These are phyloP conservation scores for Cucurbita maxima DNA, from an alignment of 306 rosid genomes.

Conservation along the genomic window DNA sequence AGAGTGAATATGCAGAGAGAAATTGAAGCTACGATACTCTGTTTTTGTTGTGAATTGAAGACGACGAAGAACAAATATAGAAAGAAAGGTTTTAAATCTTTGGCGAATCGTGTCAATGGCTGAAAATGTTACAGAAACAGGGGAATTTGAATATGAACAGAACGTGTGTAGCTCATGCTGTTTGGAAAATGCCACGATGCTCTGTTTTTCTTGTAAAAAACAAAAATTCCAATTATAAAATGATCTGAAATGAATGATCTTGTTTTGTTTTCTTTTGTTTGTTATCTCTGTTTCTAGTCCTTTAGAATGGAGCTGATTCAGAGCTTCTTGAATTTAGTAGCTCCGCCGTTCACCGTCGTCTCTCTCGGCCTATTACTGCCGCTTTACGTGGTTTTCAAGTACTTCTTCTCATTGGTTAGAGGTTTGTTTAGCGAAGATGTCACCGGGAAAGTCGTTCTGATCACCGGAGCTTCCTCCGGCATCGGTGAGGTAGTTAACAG, in stretches of 20 bases:
- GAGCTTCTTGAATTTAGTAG: conserved; percentile 31
- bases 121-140: no score
- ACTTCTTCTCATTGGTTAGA: conserved; percentile 17
- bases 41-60: conserved; percentile 10
- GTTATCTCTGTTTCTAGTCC: neutral
- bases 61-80: neutral
- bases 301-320: conserved; percentile 24
- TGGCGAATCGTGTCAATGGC: no score
- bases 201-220: no score
- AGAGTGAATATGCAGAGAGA: conserved; percentile 50
- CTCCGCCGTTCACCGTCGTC: conserved; percentile 48
- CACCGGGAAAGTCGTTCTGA: conserved; percentile 46
- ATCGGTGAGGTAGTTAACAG: conserved; percentile 24
- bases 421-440: conserved; percentile 29
- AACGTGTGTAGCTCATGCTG: no score
- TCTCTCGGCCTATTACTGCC: conserved; percentile 35
- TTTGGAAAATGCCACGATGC: no score
- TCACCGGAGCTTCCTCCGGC: conserved; percentile 63
- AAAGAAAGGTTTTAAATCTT: neutral
- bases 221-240: no score
- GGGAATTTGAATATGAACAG: no score
- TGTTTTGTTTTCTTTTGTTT: no score
- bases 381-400: conserved; percentile 25
- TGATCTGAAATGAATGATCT: no score
- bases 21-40: conserved; percentile 40